Evolutionary conservation across 2,329 filamentous ascomycete genomes (phyloP), one percentile per base, ranked within the genome.

Genomic region (Aureobasidium sp.): DNA sequence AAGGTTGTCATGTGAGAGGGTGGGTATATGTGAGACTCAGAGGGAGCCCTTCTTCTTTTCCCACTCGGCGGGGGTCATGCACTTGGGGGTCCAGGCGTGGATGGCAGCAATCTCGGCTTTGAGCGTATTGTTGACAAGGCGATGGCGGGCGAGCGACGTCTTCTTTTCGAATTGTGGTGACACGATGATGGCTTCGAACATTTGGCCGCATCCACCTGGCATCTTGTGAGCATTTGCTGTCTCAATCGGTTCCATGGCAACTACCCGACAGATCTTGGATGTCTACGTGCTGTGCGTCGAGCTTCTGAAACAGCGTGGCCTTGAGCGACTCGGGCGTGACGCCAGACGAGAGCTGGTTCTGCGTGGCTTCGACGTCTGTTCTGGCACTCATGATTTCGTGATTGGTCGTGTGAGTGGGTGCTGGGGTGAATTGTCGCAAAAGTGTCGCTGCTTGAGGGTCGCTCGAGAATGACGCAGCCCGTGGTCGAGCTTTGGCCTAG

Each of bases 11-110:
- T 52, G 31, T 20, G 11, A 37, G 48, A 41, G 41, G 5, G 2
- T 57, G 53, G 53, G 53, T 57, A 57, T 57, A 57, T 47, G 42
- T 39, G 31, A 20, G 1, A 14, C 36, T 59, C 53, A 63, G 8
- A 61, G 56, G 7, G 27, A 44, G 15, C 62, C 71, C 65, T 82
- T 81, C 75, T 88, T 83, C 75, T 84, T 86, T 77, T 90, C 84
- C 86, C 89, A 96, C 78, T 97, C 90, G 70, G 91, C 90, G 0
- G 90, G 90, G 9, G 92, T 97, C 78, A 91, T 89, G 74, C 92
- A 96, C 77, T 91, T 95, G 31, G 91, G 90, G 62, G 90, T 95
- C 92, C 92, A 97, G 42, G 92, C 92, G 78, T 97, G 92, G 69
- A 97, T 96, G 66, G 84, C 84, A 17, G 90, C 89, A 73, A 97